Evolutionary conservation across 1,139 yeast genomes (phyloP).

Genomic region (Candida labiduridarum): DNA sequence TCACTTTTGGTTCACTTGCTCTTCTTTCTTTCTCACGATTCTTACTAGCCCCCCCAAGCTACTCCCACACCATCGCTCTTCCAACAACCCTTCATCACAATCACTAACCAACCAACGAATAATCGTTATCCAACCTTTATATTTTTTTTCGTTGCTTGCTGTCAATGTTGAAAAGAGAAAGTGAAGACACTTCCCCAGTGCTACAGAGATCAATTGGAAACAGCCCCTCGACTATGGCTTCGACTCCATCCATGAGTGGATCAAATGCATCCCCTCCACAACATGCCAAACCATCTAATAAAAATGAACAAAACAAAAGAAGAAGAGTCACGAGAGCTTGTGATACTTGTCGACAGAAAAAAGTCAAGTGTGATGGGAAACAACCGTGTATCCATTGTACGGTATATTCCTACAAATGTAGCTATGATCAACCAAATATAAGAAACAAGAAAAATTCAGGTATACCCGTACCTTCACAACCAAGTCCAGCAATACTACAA

Average conservation of each 20-base stretch:
- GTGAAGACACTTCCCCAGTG: neutral
- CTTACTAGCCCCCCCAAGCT: too few species aligned
- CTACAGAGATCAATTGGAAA: neutral
- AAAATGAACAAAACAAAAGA: conserved; percentile 48
- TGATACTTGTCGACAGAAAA: conserved; percentile 75
- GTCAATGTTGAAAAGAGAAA: neutral
- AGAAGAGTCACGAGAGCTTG: conserved; percentile 85
- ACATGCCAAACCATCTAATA: neutral
- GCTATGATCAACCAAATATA: conserved; percentile 73
- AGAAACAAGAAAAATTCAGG: conserved; percentile 49
- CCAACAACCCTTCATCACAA: too few species aligned
- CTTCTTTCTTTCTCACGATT: too few species aligned
- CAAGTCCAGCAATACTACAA: conserved; percentile 17
- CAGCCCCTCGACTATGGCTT: neutral
- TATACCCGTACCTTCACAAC: conserved; percentile 32
- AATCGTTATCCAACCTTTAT: too few species aligned
- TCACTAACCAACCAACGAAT: too few species aligned
- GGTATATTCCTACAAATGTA: conserved; percentile 76
- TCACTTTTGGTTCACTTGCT: too few species aligned
- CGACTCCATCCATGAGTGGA: neutral
- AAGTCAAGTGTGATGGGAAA: conserved; percentile 86
- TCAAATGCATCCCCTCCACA: neutral
- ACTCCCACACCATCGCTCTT: too few species aligned
- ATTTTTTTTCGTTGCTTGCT: neutral
- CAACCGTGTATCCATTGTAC: conserved; percentile 90